A percentile compares a stretch with the other conserved stretches of the same genome.
These are phyloP conservation scores for Globisporangium abappressorium DNA, from an alignment of 352 stramenopile species.

Conservation along the genomic window DNA sequence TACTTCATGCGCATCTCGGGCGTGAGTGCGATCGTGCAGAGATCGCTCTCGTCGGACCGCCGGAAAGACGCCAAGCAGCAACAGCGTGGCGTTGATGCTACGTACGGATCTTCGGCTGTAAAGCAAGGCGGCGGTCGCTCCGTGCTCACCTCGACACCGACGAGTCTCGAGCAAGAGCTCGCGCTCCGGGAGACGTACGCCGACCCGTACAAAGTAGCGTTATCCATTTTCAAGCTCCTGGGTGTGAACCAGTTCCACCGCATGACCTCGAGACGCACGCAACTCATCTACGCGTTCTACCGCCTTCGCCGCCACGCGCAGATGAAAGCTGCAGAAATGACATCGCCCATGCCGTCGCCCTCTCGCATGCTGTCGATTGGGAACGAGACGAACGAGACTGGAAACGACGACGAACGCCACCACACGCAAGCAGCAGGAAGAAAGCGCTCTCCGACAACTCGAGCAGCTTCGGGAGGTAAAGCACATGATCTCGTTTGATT, in stretches of 20 bases:
- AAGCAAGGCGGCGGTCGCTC: conserved; percentile 3
- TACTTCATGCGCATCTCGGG: conserved; percentile 59
- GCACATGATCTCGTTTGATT: conserved; percentile 17
- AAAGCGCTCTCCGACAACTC: conserved; percentile 1
- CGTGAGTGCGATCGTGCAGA: conserved; percentile 35
- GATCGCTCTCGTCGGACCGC: conserved; percentile 25
- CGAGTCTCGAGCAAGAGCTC: conserved; percentile 39
- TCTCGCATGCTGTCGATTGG: background rate
- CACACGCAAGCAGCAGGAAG: background rate
- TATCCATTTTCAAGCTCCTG: conserved; percentile 70
- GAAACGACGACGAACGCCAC: background rate
- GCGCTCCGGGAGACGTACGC: conserved; percentile 43
- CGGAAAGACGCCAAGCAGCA: background rate
- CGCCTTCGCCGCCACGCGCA: conserved; percentile 48
- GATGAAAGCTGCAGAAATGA: conserved; percentile 5
- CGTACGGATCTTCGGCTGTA: conserved; percentile 3
- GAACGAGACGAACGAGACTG: background rate
- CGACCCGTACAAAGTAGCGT: conserved; percentile 72
- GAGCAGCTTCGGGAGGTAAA: conserved; percentile 1
- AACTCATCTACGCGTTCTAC: conserved; percentile 64
- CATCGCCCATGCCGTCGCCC: background rate
- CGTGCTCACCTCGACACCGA: conserved; percentile 18
- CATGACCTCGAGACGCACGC: conserved; percentile 55
- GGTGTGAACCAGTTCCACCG: conserved; percentile 67
- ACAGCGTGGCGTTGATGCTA: background rate